These are phyloP conservation scores for Wilhelminamyces savonicus DNA, from an alignment of 805 yeast species.

Conservation along the genomic window DNA sequence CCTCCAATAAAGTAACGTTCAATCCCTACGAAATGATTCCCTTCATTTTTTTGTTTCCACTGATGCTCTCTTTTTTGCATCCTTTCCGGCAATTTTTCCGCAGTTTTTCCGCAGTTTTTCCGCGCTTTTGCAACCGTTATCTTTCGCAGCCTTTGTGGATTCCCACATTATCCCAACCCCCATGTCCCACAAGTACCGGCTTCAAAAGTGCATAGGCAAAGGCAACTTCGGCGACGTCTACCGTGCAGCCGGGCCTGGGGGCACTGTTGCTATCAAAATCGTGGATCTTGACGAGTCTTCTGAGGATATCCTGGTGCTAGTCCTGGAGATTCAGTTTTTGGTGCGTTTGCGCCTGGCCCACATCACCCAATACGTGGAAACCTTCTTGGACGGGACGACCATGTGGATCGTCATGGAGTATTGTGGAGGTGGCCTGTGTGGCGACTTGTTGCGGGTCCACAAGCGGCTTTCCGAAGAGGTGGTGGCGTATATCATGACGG, in stretches of 20 bases:
- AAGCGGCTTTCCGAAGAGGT: conserved; percentile 52
- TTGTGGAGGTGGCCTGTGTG: conserved; percentile 92
- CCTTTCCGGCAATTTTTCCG: no score
- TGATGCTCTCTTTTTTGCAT: no score
- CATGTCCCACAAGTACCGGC: conserved; percentile 10
- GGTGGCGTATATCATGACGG: conserved; percentile 56
- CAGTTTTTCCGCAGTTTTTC: no score
- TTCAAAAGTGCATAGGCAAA: conserved; percentile 62
- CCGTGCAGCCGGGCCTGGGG: conserved; percentile 40
- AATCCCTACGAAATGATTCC: no score
- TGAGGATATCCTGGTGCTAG: conserved; percentile 65
- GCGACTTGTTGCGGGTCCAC: conserved; percentile 58
- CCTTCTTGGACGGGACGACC: conserved; percentile 56
- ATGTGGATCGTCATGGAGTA: conserved; percentile 93
- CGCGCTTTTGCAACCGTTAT: no score
- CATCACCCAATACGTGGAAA: conserved; percentile 57
- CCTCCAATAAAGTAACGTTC: no score
- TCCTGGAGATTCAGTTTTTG: conserved; percentile 75
- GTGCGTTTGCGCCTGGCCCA: conserved; percentile 58
- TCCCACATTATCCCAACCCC: not conserved
- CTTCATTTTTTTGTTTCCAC: no score
- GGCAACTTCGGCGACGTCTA: conserved; percentile 90
- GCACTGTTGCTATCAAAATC: conserved; percentile 77
- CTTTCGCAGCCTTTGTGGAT: not conserved
- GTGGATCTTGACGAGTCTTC: conserved; percentile 73